Percentiles rank a stretch among this genome's conserved stretches.
Conservation (phyloP, 176 grass and related monocot genomes). For the Rhipidocladum racemiflorum region DNA sequence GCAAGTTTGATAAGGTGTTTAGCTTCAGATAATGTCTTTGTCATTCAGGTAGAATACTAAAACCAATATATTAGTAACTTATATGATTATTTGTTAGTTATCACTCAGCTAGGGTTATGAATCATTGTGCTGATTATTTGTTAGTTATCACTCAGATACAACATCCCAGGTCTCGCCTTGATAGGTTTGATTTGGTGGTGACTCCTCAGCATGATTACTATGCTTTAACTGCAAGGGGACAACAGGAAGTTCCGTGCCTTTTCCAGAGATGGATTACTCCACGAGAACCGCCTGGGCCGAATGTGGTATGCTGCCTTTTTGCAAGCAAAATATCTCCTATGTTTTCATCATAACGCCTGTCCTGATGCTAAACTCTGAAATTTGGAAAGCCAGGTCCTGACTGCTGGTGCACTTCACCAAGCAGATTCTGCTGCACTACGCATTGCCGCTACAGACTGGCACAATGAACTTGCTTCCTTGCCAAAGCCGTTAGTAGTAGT, state of each 20-base stretch:
- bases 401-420: conserved; percentile 74
- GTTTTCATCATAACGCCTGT: background rate
- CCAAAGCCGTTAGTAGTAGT: conserved; percentile 80
- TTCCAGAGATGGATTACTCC: conserved; percentile 74
- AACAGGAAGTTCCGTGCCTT: conserved; percentile 56
- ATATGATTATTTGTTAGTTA: background rate
- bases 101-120: conserved; percentile 4
- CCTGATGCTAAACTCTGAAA: conserved; percentile 10
- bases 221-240: conserved; percentile 78
- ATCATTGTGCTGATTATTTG: background rate
- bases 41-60: conserved; percentile 66
- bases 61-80: background rate
- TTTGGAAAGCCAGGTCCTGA: conserved; percentile 59
- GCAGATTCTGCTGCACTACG: conserved; percentile 79
- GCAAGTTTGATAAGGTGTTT: conserved; percentile 70
- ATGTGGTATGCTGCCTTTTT: conserved; percentile 58
- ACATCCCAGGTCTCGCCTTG: conserved; percentile 73
- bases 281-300: conserved; percentile 72
- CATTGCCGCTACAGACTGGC: conserved; percentile 67
- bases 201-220: conserved; percentile 91
- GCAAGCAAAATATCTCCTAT: background rate
- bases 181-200: conserved; percentile 84
- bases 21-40: conserved; percentile 88
- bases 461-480: conserved; percentile 72
- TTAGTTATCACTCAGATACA: conserved; percentile 58